Evolutionary conservation across 768 basidiomycete species (phyloP).

Genomic region (Mycena albidolilacea): DNA sequence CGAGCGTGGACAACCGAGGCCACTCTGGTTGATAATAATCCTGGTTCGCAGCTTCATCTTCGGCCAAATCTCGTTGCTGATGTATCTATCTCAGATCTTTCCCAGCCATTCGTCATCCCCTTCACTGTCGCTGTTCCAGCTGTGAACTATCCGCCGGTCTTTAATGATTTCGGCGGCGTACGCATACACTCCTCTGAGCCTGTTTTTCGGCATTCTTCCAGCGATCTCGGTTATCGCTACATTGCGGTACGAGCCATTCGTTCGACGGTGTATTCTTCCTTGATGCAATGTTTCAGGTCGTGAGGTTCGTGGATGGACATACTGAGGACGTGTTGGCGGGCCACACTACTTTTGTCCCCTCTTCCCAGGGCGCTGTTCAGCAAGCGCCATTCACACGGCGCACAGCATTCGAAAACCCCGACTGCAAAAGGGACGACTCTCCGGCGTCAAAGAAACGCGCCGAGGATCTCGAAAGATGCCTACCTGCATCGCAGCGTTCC

Average conservation of each 20-base stretch:
- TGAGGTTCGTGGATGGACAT: slow-evolving; percentile 25
- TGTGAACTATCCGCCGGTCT: slow-evolving; percentile 21
- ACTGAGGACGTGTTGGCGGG: slow-evolving; percentile 8
- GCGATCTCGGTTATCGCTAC: slow-evolving; percentile 14
- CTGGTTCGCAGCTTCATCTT: not conserved
- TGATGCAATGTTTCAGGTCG: no score
- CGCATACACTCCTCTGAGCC: no score
- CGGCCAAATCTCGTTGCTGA: not conserved
- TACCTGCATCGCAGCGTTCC: slow-evolving; percentile 23
- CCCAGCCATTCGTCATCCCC: slow-evolving; percentile 6
- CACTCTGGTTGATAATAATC: slow-evolving; percentile 9
- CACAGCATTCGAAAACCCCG: not conserved
- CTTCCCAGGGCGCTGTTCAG: not conserved
- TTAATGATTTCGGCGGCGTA: no score
- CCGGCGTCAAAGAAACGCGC: not conserved
- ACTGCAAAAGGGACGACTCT: not conserved
- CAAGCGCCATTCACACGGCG: not conserved
- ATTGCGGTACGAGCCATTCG: not conserved
- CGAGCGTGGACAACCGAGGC: slow-evolving; percentile 24
- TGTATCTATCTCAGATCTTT: slow-evolving; percentile 4
- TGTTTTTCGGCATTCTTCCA: not conserved
- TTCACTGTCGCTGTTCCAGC: slow-evolving; percentile 22
- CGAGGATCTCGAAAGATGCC: slow-evolving; percentile 8
- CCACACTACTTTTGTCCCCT: slow-evolving; percentile 19
- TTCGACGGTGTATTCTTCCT: not conserved